Evolutionary conservation across 257 asterid genomes (phyloP).

Genomic region (Penstemon barbatus): DNA sequence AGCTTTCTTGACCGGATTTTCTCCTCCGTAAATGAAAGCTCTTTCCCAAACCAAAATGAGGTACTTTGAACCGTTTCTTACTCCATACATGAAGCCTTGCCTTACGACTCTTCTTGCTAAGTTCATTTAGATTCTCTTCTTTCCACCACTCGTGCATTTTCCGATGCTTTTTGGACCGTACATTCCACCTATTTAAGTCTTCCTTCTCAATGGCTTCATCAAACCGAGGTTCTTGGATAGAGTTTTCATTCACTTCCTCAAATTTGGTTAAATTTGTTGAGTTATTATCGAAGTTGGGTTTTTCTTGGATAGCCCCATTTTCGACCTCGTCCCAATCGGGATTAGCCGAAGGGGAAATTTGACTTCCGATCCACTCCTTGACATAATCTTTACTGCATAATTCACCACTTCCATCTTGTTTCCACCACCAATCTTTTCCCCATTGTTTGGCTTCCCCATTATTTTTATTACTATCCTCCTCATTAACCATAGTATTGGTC

Average conservation of each 20-base stretch:
- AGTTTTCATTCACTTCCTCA: slow-evolving; percentile 45
- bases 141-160: slow-evolving; percentile 99
- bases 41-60: slow-evolving; percentile 69
- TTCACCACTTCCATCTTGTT: slow-evolving; percentile 91
- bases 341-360: slow-evolving; percentile 50
- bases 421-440: slow-evolving; percentile 99
- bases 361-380: slow-evolving; percentile 97
- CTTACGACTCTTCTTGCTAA: slow-evolving; percentile 40
- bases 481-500: slow-evolving; percentile 33
- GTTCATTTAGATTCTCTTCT: slow-evolving; percentile 73
- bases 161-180: slow-evolving; percentile 48
- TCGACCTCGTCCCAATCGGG: slow-evolving; percentile 69
- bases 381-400: slow-evolving; percentile 88
- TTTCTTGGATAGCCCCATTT: slow-evolving; percentile 43
- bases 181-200: slow-evolving; percentile 41
- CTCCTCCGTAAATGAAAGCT: slow-evolving; percentile 45
- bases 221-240: slow-evolving; percentile 32
- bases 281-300: slow-evolving; percentile 23
- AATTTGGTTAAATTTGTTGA: slow-evolving; percentile 28
- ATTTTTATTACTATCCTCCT: slow-evolving; percentile 25
- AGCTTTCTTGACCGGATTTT: slow-evolving; percentile 28
- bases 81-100: slow-evolving; percentile 31
- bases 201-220: slow-evolving; percentile 38
- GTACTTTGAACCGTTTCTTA: slow-evolving; percentile 43
- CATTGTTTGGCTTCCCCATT: slow-evolving; percentile 52